Evolutionary conservation across 305 asterid genomes (phyloP), one percentile per base, ranked within the genome.

Genomic region (Plantago coronopus): DNA sequence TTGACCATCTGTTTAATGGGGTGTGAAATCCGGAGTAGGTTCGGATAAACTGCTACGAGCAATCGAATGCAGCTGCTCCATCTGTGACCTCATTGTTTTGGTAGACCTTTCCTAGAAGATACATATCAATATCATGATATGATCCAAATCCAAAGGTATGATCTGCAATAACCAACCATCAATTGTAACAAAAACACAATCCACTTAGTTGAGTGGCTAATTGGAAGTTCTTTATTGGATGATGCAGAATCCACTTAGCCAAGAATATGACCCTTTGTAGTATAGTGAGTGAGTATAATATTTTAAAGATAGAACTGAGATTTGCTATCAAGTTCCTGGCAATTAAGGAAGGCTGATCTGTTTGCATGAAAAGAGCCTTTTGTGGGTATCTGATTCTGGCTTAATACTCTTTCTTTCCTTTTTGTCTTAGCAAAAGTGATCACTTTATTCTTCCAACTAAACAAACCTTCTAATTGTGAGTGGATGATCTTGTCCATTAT

Each of bases 221-320:
- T 49, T 49, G 55, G 55, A 49, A 16, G 14, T 49, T 27, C 56
- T 50, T 50, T 50, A 50, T 50, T 16, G 17, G 17, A 50, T 50
- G 56, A 51, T 51, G 57, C 57, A 51, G 57, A n/a, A 20, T 34
- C 57, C 57, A 51, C 57, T 51, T 51, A 48, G 8, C 7, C 7
- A 48, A 27, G 34, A 48, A 51, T 51, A 17, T 51, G 57, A 34
- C 27, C 57, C 37, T 15, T 51, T 49, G n/a, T 51, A 10, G 4
- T 27, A 8, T 27, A 1, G 34, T 27, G n/a, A 27, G 34, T 2
- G n/a, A 27, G 34, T 27, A 27, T 4, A 3, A 4, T 27, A 2
- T 25, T 25, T 25, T 50, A 50, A 50, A 51, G 37, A 22, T 50
- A n/a, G 2, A 1, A 27, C 5, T n/a, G 20, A 21, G 15, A 50